Evolutionary conservation across 768 basidiomycete species (phyloP), one percentile per base, ranked within the genome.

Genomic region (Mycena leptocephala): DNA sequence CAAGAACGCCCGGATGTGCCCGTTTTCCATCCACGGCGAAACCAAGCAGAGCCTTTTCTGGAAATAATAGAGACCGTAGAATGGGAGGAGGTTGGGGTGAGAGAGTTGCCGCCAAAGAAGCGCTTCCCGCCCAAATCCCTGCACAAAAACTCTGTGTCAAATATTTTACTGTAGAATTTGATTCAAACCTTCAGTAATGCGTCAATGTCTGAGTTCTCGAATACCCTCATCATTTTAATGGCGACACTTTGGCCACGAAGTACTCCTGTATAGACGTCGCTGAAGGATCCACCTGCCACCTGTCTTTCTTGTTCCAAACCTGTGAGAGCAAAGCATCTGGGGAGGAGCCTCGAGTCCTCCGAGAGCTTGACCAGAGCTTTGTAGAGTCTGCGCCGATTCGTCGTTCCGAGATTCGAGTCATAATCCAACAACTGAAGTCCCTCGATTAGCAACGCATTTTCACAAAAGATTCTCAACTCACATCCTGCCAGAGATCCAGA

Each of bases 11-110:
- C 65, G 28, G 13, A 84, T 70, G 6, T 81, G 78, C 7, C 84
- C 84, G 30, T 83, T 76, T 32, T 77, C 66, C 84, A 84, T 84
- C 82, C 83, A 83, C 9, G 81, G 81, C 3, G 76, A 74, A 14
- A 85, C 33, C 16, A 85, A 81, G 28, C 76, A 78, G 24, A 80
- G 48, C 18, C 76, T 62, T n/a, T 59, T 48, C 9, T 68, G 41
- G 41, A 76, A 74, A 55, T 77, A 64, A 55, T 80, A 72, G 18
- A 80, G 55, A 32, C 81, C 81, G 26, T 78, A 59, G 55, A 80
- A 82, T 3, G 79, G 71, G 6, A 82, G 67, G 58, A 81, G 67
- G 53, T 79, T 79, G 18, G n/a, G n/a, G n/a, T n/a, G n/a, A n/a
- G n/a, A n/a, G n/a, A n/a, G n/a, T n/a, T n/a, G n/a, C n/a, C n/a